These are phyloP conservation scores for Ophiostoma populinum DNA, from an alignment of 2,329 filamentous ascomycete genomes.

Conservation along the genomic window DNA sequence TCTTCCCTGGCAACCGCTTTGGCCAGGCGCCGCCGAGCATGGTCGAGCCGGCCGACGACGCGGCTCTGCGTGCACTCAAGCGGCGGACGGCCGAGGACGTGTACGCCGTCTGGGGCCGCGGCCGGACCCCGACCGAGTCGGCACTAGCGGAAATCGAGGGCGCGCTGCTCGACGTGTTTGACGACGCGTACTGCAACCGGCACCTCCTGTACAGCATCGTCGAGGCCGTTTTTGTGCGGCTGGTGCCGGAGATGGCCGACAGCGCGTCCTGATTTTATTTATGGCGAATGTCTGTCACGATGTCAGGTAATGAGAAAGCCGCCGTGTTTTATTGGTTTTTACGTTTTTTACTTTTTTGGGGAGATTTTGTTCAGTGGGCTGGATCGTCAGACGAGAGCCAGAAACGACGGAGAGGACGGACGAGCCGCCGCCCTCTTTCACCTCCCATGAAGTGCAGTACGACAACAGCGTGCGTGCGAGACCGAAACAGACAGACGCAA, in stretches of 20 bases:
- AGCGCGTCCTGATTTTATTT: conserved; percentile 32
- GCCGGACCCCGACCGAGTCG: conserved; percentile 1
- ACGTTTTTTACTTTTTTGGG: not conserved
- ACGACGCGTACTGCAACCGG: conserved; percentile 80
- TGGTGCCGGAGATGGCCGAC: conserved; percentile 71
- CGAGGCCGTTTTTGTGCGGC: conserved; percentile 62
- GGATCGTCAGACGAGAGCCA: too few relatives aligned
- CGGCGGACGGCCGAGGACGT: conserved; percentile 12
- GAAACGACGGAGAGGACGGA: too few relatives aligned
- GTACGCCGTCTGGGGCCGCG: conserved; percentile 5
- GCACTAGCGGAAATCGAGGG: conserved; percentile 41
- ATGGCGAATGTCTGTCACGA: not conserved
- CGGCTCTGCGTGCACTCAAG: conserved; percentile 43
- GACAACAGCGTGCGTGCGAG: too few relatives aligned
- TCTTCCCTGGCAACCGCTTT: conserved; percentile 76
- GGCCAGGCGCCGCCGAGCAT: conserved; percentile 37
- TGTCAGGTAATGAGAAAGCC: not conserved
- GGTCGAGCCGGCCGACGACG: conserved; percentile 39
- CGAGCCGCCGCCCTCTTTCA: too few relatives aligned
- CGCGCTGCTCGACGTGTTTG: conserved; percentile 54
- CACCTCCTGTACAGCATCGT: conserved; percentile 71
- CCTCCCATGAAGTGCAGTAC: conserved; percentile 7
- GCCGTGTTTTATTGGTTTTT: not conserved
- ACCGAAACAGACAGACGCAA: too few relatives aligned
- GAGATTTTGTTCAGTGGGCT: not conserved